Conservation (phyloP, 345 rosid species). For the Cardamine resedifolia region DNA sequence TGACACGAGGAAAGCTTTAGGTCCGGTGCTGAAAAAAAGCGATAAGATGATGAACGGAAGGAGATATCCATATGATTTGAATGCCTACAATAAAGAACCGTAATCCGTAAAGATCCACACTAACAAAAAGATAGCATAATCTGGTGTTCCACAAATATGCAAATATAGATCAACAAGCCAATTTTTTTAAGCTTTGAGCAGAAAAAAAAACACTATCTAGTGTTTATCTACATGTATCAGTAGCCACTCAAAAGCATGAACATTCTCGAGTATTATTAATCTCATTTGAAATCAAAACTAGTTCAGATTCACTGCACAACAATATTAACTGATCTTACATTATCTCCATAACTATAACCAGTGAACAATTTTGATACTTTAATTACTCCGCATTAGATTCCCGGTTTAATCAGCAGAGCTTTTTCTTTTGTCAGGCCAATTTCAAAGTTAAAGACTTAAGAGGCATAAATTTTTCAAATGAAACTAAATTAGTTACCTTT, state of each 20-base stretch:
- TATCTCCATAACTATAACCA: conserved; percentile 13
- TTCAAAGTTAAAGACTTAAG: not conserved
- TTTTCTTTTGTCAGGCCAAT: conserved; percentile 5
- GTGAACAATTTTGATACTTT: not conserved
- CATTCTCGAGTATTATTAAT: not conserved
- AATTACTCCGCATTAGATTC: not conserved
- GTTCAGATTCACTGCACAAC: not conserved
- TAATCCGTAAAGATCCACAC: conserved; percentile 1
- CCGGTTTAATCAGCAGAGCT: not conserved
- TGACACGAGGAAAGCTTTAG: conserved; percentile 38
- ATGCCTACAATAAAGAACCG: conserved; percentile 27
- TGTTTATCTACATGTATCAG: not conserved
- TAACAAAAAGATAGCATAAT: not conserved
- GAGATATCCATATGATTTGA: conserved; percentile 39
- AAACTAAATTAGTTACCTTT: conserved; percentile 29
- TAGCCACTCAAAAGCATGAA: not conserved
- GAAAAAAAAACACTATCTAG: conserved; percentile 8
- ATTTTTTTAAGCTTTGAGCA: not conserved
- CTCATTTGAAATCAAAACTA: conserved; percentile 8
- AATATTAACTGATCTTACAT: not conserved
- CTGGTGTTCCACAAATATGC: not conserved
- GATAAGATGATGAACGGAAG: conserved; percentile 40
- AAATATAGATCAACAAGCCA: not conserved
- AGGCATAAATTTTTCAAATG: not conserved
- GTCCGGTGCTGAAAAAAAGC: conserved; percentile 37